A percentile compares a stretch with the other conserved stretches of the same genome.
These are phyloP conservation scores for Flagelloscypha sp. DNA, from an alignment of 768 basidiomycete species.

Conservation along the genomic window DNA sequence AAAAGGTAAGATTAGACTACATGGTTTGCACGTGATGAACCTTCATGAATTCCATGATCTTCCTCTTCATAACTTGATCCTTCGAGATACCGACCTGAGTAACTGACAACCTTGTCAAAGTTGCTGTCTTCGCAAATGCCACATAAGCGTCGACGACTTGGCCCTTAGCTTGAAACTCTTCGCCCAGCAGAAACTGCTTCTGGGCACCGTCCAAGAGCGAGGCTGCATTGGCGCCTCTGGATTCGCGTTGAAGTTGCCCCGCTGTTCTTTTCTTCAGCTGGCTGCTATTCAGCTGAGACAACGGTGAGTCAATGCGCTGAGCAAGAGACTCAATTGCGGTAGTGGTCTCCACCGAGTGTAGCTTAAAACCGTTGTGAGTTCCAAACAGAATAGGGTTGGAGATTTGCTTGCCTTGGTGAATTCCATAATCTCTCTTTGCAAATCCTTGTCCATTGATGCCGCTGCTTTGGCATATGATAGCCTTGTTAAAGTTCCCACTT, in stretches of 20 bases:
- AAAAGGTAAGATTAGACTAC: conserved; percentile 6
- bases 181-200: conserved; percentile 45
- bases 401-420: no score
- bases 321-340: no score
- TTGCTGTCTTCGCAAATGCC: conserved; percentile 54
- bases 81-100: conserved; percentile 40
- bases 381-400: no score
- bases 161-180: conserved; percentile 43
- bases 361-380: no score
- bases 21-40: conserved; percentile 30
- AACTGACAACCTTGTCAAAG: conserved; percentile 48
- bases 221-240: conserved; percentile 50
- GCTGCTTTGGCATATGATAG: no score
- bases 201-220: conserved; percentile 58
- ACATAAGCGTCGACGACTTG: conserved; percentile 56
- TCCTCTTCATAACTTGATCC: conserved; percentile 50
- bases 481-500: no score
- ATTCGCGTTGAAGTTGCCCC: conserved; percentile 39
- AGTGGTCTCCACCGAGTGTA: no score
- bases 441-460: no score
- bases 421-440: no score
- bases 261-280: conserved; percentile 42
- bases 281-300: no score
- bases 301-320: no score
- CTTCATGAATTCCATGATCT: conserved; percentile 56